Evolutionary conservation across 768 basidiomycete species (phyloP), one percentile per base, ranked within the genome.

Genomic region (Suillus americanus): DNA sequence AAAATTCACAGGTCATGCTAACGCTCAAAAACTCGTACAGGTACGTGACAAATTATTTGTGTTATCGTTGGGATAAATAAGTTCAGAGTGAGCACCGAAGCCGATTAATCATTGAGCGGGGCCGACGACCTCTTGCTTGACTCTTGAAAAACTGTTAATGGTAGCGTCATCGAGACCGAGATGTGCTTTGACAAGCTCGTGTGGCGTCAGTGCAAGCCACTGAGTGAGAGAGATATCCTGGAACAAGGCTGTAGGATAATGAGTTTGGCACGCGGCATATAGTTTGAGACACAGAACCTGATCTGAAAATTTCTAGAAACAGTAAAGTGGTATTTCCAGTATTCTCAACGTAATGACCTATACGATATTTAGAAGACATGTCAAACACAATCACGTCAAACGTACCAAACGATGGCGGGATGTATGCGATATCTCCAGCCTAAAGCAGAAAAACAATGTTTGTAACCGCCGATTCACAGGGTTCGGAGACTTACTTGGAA

Each of bases 321-420:
- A 74, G 78, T 45, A 89, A 72, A 3, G 88, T 83, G 2, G 81
- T 79, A 67, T 87, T 84, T 18, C 88, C 87, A 5, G 81, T 86
- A 72, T 89, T 89, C 72, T 89, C 87, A 33, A 90, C 79, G 70
- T 89, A 89, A 70, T 90, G 89, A 1, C 87, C 87, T 83, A 67
- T 64, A 57, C 1, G 18, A 41, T 30, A 30, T 20, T 59, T 28
- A 59, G 38, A 41, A 13, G 61, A 25, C 23, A 62, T 28, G 2
- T 65, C 48, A 16, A 20, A 53, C 16, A 41, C 45, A 20, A 57
- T 63, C 45, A 5, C 20, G 13, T 28, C 28, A 28, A 64, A 9
- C n/a, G 66, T 50, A 69, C 69, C 69, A 51, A 48, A 78, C 30
- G 74, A 67, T 37, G 70, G 67, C 9, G 73, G 68, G 40, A 74